Conservation (phyloP, 2,329 filamentous ascomycete species). For the Juglanconis oblonga region DNA sequence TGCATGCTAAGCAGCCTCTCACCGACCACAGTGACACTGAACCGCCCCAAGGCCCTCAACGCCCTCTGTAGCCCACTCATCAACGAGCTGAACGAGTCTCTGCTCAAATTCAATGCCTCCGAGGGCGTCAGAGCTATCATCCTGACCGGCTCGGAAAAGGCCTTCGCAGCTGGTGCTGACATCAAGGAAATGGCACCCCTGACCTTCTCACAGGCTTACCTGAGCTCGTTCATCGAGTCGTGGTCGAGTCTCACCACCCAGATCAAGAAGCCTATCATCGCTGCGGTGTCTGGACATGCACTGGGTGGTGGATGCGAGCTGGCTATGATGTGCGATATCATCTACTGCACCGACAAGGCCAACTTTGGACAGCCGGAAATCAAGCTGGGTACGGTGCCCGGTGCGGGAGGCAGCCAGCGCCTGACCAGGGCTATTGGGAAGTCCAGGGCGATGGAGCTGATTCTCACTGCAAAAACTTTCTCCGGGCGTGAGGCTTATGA, state of each 20-base stretch:
- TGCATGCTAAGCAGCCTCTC: conserved; percentile 1
- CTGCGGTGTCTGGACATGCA: conserved; percentile 90
- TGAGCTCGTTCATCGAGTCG: conserved; percentile 85
- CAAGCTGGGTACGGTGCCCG: conserved; percentile 89
- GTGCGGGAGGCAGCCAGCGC: conserved; percentile 86
- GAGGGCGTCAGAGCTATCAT: conserved; percentile 72
- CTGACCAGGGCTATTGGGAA: conserved; percentile 81
- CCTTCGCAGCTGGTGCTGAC: conserved; percentile 93
- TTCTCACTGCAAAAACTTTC: conserved; percentile 82
- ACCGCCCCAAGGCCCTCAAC: conserved; percentile 93
- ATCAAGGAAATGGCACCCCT: conserved; percentile 99
- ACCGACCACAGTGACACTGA: conserved; percentile 69
- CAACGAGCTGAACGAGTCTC: conserved; percentile 78
- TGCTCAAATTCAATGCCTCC: conserved; percentile 67
- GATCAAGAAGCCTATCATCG: conserved; percentile 91
- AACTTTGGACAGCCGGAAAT: conserved; percentile 98
- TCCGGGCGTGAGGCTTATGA: conserved; percentile 78
- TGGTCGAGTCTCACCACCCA: conserved; percentile 84
- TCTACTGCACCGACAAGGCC: conserved; percentile 83
- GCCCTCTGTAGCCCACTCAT: conserved; percentile 91
- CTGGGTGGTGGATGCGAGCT: conserved; percentile 95
- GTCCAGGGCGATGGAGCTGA: conserved; percentile 85
- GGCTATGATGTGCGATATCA: conserved; percentile 93
- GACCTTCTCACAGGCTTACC: conserved; percentile 85
- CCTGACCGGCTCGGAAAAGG: conserved; percentile 83